A percentile compares a stretch with the other conserved stretches of the same genome.
These are phyloP conservation scores for Clonostachys rhizophaga DNA, from an alignment of 2,329 filamentous ascomycete species.

Conservation along the genomic window DNA sequence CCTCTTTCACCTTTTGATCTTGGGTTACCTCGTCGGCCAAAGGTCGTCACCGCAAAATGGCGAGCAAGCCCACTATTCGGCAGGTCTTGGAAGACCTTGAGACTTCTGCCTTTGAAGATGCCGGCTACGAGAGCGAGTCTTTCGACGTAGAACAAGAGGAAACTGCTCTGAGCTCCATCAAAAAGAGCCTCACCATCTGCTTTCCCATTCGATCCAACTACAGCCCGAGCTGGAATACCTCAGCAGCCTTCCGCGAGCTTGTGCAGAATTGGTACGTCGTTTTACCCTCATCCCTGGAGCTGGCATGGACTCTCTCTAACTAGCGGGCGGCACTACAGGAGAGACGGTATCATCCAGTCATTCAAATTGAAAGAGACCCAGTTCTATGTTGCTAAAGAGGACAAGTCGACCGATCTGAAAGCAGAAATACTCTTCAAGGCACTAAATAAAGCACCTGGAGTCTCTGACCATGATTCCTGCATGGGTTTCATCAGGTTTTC, in stretches of 20 bases:
- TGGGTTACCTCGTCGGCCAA: too few species aligned
- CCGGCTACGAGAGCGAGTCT: too few species aligned
- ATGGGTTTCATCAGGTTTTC: background rate
- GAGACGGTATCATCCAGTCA: background rate
- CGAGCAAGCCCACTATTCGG: too few species aligned
- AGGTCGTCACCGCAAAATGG: too few species aligned
- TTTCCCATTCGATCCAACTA: background rate
- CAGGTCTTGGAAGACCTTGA: too few species aligned
- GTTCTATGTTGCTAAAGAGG: background rate
- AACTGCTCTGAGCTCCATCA: too few species aligned
- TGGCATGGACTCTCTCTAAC: background rate
- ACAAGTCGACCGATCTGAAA: background rate
- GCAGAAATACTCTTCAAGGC: background rate
- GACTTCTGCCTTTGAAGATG: too few species aligned
- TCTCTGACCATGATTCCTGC: background rate
- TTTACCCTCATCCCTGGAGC: background rate
- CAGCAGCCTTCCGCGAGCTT: background rate
- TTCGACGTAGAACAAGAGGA: too few species aligned
- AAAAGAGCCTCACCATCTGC: too few species aligned
- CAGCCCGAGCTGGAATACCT: background rate
- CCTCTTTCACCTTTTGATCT: too few species aligned
- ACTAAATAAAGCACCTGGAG: background rate
- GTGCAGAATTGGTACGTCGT: background rate
- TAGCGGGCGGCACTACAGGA: background rate
- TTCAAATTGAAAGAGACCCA: background rate